These are phyloP conservation scores for Phtheirospermum japonicum DNA, from an alignment of 257 asterid genomes.

Conservation along the genomic window DNA sequence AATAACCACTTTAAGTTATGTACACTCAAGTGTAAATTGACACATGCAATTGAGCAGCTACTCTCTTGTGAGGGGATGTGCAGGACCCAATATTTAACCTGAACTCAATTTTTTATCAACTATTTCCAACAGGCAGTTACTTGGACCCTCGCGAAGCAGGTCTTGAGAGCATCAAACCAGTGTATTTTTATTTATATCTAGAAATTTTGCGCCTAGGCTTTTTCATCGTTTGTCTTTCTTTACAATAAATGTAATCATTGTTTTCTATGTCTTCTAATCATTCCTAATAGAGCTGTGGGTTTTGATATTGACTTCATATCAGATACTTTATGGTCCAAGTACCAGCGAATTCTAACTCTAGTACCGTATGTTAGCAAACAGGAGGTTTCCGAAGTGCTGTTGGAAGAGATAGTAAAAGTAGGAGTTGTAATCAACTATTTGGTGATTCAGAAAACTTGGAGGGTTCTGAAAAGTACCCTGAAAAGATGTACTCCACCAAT, in stretches of 20 bases:
- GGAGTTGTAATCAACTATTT: slow-evolving; percentile 3
- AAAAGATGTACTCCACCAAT: slow-evolving; percentile 25
- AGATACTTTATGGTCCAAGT: background rate
- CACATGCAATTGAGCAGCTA: background rate
- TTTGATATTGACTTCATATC: slow-evolving; percentile 10
- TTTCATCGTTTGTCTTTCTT: background rate
- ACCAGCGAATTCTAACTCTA: no score
- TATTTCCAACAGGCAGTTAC: background rate
- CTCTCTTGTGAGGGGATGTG: background rate
- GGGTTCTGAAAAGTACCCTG: slow-evolving; percentile 33
- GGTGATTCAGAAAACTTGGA: slow-evolving; percentile 14
- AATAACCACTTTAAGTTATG: background rate
- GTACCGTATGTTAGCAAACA: no score
- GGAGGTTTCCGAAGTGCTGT: background rate
- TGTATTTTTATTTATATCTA: background rate
- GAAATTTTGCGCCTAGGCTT: background rate
- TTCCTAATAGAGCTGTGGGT: background rate
- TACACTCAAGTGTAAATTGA: background rate
- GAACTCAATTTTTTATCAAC: no score
- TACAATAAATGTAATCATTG: background rate
- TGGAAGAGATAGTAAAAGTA: slow-evolving; percentile 4
- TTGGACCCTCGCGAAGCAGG: background rate
- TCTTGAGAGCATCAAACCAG: background rate
- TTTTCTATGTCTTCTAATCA: background rate
- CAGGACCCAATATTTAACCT: no score